Evolutionary conservation across 306 rosid genomes (phyloP).

Genomic region (Alnus rubra): DNA sequence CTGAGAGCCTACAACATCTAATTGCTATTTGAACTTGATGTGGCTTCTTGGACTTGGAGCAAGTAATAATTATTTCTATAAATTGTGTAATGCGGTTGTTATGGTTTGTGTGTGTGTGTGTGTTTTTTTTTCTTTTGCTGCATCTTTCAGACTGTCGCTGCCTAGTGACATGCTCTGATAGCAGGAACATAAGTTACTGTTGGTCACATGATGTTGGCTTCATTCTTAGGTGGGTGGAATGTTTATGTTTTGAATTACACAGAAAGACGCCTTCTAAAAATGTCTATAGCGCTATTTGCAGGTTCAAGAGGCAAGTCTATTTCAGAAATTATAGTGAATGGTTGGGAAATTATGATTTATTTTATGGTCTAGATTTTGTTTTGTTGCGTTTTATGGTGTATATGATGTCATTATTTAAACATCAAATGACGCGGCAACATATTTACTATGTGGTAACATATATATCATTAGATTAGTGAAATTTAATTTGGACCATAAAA

Average conservation of each 20-base stretch:
- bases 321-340: background rate
- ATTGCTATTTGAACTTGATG: background rate
- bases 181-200: background rate
- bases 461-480: too few species aligned
- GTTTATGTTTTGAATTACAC: background rate
- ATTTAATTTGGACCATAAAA: too few species aligned
- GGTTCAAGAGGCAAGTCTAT: background rate
- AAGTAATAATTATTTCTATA: background rate
- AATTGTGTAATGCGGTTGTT: background rate
- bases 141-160: background rate
- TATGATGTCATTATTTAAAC: too few species aligned
- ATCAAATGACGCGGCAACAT: too few species aligned
- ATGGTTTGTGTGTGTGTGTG: too few species aligned
- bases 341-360: background rate
- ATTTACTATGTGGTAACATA: too few species aligned
- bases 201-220: background rate
- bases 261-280: background rate
- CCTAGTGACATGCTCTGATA: too few species aligned
- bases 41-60: background rate
- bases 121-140: background rate
- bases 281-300: background rate
- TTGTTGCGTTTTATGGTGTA: too few species aligned
- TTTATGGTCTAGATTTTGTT: too few species aligned
- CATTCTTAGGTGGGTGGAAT: background rate
- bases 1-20: background rate